Base-by-base conservation (phyloP, 495 filamentous ascomycete genomes). In the Penicillium riverlandense region DNA sequence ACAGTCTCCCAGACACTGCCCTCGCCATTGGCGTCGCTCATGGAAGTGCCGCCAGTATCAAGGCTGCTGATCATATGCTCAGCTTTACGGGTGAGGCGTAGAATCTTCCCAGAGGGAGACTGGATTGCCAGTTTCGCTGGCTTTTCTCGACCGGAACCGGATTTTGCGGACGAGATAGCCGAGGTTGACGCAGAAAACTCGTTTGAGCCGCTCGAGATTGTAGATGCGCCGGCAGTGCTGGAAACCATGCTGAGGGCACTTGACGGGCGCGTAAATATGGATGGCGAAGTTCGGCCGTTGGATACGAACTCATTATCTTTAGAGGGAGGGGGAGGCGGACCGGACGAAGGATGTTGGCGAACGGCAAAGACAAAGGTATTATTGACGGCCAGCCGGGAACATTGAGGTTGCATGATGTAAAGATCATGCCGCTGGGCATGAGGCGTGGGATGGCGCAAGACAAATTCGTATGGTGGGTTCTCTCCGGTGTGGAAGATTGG, bases 281-380 rank as follows among this genome's bases (percentile, higher is more conserved):
- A 70, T 2, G 87, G 85, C 11, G 84, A 88, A 7, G 77, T 61
- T 9, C 67, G 66, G 6, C 69, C 69, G 32, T 57, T 62, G 16
- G 53, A 44, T 1, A 48, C 43, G 55, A 70, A 38, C 70, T 81
- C 50, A 61, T 67, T 52, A 71, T 53, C 71, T 5, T 12, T 12
- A 12, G n/a, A 10, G 6, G 32, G 32, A 34, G n/a, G 10, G 5
- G 76, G 52, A 29, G 62, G 49, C 27, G 65, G 58, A 5, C 71
- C 60, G 0, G 83, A 82, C 31, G 88, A 84, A 0, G 90, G 86
- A 58, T 97, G 90, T 57, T 99, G 92, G 27, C 92, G 85, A 38
- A 97, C 84, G 40, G 85, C 83, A 57, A 99, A 99, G 16, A 99
- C 91, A 58, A 95, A 99, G 7, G 92, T 99, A 58, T 97, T 97